These are phyloP conservation scores for Hyaloperonospora arabidopsidis DNA, from an alignment of 352 stramenopile genomes.

Conservation along the genomic window DNA sequence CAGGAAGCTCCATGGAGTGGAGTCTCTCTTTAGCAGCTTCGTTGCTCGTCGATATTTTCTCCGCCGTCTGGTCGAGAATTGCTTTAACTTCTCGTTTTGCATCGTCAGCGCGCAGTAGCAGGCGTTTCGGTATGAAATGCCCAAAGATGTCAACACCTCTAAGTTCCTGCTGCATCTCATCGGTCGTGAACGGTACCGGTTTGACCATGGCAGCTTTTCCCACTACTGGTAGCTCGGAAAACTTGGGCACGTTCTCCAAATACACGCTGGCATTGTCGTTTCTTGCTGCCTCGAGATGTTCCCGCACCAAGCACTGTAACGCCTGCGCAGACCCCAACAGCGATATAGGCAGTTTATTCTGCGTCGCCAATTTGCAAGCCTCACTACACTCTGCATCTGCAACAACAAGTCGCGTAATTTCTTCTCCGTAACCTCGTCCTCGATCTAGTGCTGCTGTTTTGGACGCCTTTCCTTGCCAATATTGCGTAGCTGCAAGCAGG, in stretches of 20 bases:
- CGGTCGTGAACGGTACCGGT: constrained; percentile 33
- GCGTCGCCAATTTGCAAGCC: constrained; percentile 47
- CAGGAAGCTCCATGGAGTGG: constrained; percentile 50
- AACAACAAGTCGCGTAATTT: constrained; percentile 55
- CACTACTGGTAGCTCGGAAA: constrained; percentile 43
- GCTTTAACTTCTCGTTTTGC: constrained; percentile 44
- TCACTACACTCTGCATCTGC: constrained; percentile 49
- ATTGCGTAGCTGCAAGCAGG: constrained; percentile 68
- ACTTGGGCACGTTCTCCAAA: constrained; percentile 60
- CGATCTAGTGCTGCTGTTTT: constrained; percentile 47
- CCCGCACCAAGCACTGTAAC: constrained; percentile 48
- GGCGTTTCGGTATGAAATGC: constrained; percentile 49
- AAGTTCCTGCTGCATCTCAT: constrained; percentile 51
- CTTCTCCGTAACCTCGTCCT: constrained; percentile 65
- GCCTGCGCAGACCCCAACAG: constrained; percentile 47
- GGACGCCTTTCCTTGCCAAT: constrained; percentile 61
- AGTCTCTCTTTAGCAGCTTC: constrained; percentile 48
- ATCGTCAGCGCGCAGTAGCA: constrained; percentile 38
- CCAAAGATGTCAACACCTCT: constrained; percentile 59
- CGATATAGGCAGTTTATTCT: constrained; percentile 54
- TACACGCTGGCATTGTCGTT: constrained; percentile 84
- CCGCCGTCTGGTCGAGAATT: constrained; percentile 35
- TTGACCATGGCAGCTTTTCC: constrained; percentile 68
- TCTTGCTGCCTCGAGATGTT: constrained; percentile 44
- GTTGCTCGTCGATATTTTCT: constrained; percentile 42